Percentiles rank a stretch among this genome's conserved stretches.
These are phyloP conservation scores for Nyssa sinensis DNA, from an alignment of 148 eudicot genomes.

Conservation along the genomic window DNA sequence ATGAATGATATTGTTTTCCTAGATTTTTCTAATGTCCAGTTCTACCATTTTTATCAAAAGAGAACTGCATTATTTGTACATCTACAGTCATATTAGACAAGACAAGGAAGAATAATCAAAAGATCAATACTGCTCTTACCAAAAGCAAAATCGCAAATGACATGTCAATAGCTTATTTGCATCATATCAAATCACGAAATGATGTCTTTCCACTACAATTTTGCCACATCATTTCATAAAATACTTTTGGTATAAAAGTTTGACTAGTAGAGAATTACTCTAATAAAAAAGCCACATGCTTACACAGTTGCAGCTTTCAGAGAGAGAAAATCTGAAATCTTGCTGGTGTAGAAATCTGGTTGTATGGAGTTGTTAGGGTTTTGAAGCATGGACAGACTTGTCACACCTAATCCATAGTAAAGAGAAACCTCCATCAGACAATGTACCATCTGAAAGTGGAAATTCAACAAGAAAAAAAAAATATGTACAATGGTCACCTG, in stretches of 20 bases:
- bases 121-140: too few species aligned
- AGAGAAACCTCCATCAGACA: conserved; percentile 6
- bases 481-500: conserved; percentile 44
- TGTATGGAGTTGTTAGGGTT: conserved; percentile 75
- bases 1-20: not conserved
- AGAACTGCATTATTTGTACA: not conserved
- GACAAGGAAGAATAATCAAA: too few species aligned
- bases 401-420: conserved; percentile 54
- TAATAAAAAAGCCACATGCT: conserved; percentile 22
- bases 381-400: conserved; percentile 74
- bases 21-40: not conserved
- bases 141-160: too few species aligned
- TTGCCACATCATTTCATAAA: too few species aligned
- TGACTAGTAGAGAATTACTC: too few species aligned
- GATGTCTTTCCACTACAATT: too few species aligned
- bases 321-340: conserved; percentile 88
- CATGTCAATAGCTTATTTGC: too few species aligned
- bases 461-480: not conserved
- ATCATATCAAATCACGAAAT: too few species aligned
- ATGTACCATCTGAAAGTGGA: not conserved
- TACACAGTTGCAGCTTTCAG: conserved; percentile 77
- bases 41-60: not conserved
- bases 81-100: not conserved
- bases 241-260: too few species aligned
- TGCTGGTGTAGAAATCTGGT: conserved; percentile 91